phyloP scores from a whole-genome alignment of 257 asterid species.

The Asclepias syriaca region DNA sequence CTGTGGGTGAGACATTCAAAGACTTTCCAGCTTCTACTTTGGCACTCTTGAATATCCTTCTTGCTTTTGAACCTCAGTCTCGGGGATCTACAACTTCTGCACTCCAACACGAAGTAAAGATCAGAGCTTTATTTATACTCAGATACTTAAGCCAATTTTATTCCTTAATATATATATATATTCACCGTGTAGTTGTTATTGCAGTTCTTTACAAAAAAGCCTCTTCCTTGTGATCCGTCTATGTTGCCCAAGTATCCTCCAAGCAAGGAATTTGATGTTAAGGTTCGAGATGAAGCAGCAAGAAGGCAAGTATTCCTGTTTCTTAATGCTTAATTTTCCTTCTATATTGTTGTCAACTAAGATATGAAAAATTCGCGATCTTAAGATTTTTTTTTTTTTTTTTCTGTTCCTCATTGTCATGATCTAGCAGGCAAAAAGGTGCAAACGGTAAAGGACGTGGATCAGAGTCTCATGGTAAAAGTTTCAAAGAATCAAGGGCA shows the following conservation, averaged over 20 bases:
- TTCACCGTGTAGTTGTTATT: slow-evolving; percentile 2
- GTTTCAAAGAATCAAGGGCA: slow-evolving; percentile 46
- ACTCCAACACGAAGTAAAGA: slow-evolving; percentile 62
- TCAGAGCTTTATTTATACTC: neutral
- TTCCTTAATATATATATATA: neutral
- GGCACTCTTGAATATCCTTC: slow-evolving; percentile 65
- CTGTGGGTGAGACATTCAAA: slow-evolving; percentile 63
- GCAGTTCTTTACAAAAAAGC: slow-evolving; percentile 74
- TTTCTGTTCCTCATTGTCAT: neutral
- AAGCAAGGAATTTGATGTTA: slow-evolving; percentile 73
- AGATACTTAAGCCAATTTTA: no score
- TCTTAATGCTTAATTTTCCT: neutral
- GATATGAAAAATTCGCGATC: neutral
- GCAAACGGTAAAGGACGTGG: slow-evolving; percentile 43
- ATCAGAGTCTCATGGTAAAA: slow-evolving; percentile 42
- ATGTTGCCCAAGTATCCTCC: slow-evolving; percentile 76
- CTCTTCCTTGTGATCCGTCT: slow-evolving; percentile 86
- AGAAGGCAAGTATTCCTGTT: slow-evolving; percentile 42
- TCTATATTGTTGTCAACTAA: neutral
- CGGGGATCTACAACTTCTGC: slow-evolving; percentile 70
- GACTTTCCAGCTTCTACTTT: slow-evolving; percentile 59
- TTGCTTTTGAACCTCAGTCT: slow-evolving; percentile 72
- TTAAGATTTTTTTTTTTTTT: neutral
- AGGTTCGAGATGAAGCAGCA: slow-evolving; percentile 62
- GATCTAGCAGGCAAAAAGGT: slow-evolving; percentile 47